A percentile compares a stretch with the other conserved stretches of the same genome.
Conservation (phyloP, 331 rosid species). For the Pyrus hybrid region DNA sequence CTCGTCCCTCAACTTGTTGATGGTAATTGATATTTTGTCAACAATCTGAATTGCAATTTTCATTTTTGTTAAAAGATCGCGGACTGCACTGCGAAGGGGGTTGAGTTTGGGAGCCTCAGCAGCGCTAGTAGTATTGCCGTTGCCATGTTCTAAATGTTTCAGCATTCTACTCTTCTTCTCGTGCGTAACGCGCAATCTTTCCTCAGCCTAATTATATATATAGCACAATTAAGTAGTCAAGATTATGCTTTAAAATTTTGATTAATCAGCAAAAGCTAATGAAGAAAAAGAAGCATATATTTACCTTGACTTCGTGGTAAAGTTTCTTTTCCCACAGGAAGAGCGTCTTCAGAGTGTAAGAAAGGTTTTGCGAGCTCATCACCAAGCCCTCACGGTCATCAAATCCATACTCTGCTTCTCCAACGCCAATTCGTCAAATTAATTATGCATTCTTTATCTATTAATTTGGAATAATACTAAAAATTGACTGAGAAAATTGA, state of each 20-base stretch:
- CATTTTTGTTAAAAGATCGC: slow-evolving; percentile 44
- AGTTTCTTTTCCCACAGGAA: slow-evolving; percentile 84
- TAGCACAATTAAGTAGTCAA: background rate
- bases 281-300: background rate
- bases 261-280: background rate
- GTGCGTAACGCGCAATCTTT: slow-evolving; percentile 51
- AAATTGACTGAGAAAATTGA: background rate
- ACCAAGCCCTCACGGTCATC: slow-evolving; percentile 21
- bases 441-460: background rate
- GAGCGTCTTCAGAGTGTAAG: slow-evolving; percentile 51
- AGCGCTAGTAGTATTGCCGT: background rate
- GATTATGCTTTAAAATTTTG: background rate
- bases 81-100: slow-evolving; percentile 28
- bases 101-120: slow-evolving; percentile 40
- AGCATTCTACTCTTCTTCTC: slow-evolving; percentile 64
- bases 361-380: slow-evolving; percentile 23
- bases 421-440: background rate
- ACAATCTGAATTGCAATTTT: slow-evolving; percentile 74
- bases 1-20: slow-evolving; percentile 63
- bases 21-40: slow-evolving; percentile 61
- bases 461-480: background rate
- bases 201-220: slow-evolving; percentile 46
- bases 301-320: slow-evolving; percentile 76
- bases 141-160: slow-evolving; percentile 32
- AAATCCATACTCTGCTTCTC: slow-evolving; percentile 23